phyloP scores from a whole-genome alignment of 2,329 filamentous ascomycete genomes.

The Colletotrichum sp. region DNA sequence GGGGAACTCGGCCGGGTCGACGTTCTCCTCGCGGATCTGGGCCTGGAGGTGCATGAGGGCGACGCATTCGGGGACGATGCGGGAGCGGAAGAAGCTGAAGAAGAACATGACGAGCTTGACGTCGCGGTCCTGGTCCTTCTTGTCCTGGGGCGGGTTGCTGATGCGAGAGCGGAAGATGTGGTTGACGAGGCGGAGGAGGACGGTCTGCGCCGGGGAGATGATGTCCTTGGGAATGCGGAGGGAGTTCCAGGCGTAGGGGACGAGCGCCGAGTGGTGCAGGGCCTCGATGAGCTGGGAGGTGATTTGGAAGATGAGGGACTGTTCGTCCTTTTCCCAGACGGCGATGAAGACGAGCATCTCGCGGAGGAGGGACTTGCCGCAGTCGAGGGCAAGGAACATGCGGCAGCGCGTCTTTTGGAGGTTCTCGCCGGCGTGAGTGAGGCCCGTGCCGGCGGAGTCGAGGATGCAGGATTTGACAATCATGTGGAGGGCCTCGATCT shows the following conservation, averaged over 20 bases:
- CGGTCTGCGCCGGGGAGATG: slow-evolving; percentile 92
- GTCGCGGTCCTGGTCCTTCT: slow-evolving; percentile 60
- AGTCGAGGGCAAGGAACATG: slow-evolving; percentile 87
- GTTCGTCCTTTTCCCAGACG: slow-evolving; percentile 93
- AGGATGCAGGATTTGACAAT: slow-evolving; percentile 96
- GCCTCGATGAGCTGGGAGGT: slow-evolving; percentile 96
- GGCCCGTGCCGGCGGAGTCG: slow-evolving; percentile 75
- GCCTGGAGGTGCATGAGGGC: slow-evolving; percentile 94
- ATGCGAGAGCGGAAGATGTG: slow-evolving; percentile 77
- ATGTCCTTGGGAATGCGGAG: slow-evolving; percentile 94
- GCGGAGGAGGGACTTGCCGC: slow-evolving; percentile 84
- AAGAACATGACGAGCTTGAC: slow-evolving; percentile 81
- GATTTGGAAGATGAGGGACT: slow-evolving; percentile 94
- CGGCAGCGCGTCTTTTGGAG: slow-evolving; percentile 91
- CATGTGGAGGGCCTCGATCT: slow-evolving; percentile 96
- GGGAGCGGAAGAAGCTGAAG: slow-evolving; percentile 88
- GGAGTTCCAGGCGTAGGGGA: slow-evolving; percentile 91
- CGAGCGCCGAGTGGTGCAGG: slow-evolving; percentile 84
- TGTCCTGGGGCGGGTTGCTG: slow-evolving; percentile 47
- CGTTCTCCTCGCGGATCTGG: slow-evolving; percentile 79
- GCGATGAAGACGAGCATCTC: slow-evolving; percentile 96
- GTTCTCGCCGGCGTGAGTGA: slow-evolving; percentile 74
- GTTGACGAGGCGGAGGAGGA: slow-evolving; percentile 88
- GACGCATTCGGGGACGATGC: slow-evolving; percentile 91
- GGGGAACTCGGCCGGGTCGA: slow-evolving; percentile 85